Evolutionary conservation across 768 basidiomycete species (phyloP), one percentile per base, ranked within the genome.

Genomic region (Tricholoma saponaceum): DNA sequence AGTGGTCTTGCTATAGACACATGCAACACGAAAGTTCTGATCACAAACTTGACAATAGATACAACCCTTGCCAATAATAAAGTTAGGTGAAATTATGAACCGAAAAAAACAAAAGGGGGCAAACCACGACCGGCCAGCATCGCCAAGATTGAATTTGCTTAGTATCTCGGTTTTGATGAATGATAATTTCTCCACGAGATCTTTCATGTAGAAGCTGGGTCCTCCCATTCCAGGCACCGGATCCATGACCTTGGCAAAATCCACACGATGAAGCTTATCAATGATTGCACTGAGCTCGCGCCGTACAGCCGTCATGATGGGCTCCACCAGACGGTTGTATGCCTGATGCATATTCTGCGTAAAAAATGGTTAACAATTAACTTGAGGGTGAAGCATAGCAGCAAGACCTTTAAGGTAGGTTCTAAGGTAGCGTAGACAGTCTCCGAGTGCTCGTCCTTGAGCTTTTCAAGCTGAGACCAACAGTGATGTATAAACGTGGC

Each of bases 1-100:
- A 98, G 79, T 0, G 95, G 95, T 63, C 86, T 85, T 8, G 88
- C 91, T 56, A 98, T 93, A 23, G 93, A 96, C n/a, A 90, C 87
- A 65, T 99, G 95, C 35, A 98, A 72, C 9, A 99, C 85, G 71
- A 98, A 99, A 2, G 85, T 89, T 61, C 83, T 82, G 49, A 98
- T 87, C 33, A 89, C 83, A 68, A 89, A 89, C 62, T 86, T 85
- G 54, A 88, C 89, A 33, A 97, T 83, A 5, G 78, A 77, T 13
- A 78, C 72, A 0, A 80, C 70, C 88, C 90, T 92, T 28, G 58
- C 12, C 43, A 50, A 25, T 6, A 10, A 5, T 55, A 28, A 39
- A 52, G 54, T 35, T 39, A 58, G n/a, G 16, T 8, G n/a, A 50
- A 25, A 57, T 22, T 35, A 44, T 13, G 28, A 49, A 26, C 16